phyloP scores from a whole-genome alignment of 192 early-diverging fungal species.

The Entophlyctis luteolus region DNA sequence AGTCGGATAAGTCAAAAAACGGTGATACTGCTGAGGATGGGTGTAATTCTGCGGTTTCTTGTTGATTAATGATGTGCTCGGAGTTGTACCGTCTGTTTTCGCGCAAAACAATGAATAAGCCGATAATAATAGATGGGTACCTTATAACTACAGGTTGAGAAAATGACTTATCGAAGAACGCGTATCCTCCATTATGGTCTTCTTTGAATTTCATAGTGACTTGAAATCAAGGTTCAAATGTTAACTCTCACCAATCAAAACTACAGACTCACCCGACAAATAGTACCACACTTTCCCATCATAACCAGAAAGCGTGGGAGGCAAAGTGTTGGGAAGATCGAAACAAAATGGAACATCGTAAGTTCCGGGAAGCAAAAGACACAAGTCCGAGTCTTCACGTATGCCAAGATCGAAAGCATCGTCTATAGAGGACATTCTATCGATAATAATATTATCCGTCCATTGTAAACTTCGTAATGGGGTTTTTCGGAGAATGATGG shows the following conservation, averaged over 20 bases:
- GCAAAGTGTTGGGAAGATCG: background rate
- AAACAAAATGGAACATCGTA: slow-evolving; percentile 25
- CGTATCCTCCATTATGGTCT: background rate
- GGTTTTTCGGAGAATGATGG: background rate
- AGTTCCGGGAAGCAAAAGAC: slow-evolving; percentile 8
- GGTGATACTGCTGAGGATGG: background rate
- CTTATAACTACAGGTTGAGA: background rate
- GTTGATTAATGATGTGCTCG: background rate
- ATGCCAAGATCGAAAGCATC: background rate
- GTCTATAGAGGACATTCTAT: background rate
- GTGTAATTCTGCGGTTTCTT: background rate
- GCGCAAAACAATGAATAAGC: no score
- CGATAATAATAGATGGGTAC: background rate
- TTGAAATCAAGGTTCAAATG: background rate
- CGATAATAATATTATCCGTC: background rate
- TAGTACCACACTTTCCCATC: background rate
- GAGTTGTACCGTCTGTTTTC: background rate
- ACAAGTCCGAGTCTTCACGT: background rate
- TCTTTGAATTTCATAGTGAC: background rate
- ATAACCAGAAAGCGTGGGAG: slow-evolving; percentile 2
- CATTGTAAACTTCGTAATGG: background rate
- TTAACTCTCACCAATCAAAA: no score
- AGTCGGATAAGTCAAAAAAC: no score
- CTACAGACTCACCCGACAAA: slow-evolving; percentile 9
- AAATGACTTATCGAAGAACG: background rate